Evolutionary conservation across 1,284 basidiomycete species (phyloP).

Genomic region (Papiliotrema flavescens): DNA sequence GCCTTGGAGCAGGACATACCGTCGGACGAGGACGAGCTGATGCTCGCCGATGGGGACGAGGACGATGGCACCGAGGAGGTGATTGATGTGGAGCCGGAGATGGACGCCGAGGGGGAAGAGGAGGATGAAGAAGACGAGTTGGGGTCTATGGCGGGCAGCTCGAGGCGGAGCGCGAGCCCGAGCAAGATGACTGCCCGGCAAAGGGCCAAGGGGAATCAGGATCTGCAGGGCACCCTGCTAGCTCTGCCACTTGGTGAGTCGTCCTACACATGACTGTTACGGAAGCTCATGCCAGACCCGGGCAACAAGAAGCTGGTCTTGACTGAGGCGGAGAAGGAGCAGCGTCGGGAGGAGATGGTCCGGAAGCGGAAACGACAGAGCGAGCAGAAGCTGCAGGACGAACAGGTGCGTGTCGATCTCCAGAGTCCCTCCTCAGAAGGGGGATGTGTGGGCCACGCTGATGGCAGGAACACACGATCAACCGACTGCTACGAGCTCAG

Average conservation of each 20-base stretch:
- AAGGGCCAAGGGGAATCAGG: constrained; percentile 26
- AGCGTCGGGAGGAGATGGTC: constrained; percentile 79
- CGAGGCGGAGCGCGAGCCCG: constrained; percentile 13
- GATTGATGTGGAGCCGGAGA: constrained; percentile 5
- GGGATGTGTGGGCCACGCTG: neutral
- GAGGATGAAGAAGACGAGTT: constrained; percentile 6
- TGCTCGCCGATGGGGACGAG: constrained; percentile 2
- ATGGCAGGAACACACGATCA: constrained; percentile 67
- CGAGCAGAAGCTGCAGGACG: constrained; percentile 87
- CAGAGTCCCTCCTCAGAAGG: neutral
- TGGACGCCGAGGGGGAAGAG: constrained; percentile 2
- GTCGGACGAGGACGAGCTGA: constrained; percentile 4
- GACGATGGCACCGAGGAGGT: constrained; percentile 7
- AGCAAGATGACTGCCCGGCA: constrained; percentile 38
- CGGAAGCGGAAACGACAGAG: constrained; percentile 77
- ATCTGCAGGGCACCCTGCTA: constrained; percentile 24
- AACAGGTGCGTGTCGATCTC: constrained; percentile 60
- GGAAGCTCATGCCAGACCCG: constrained; percentile 32
- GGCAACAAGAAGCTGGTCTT: constrained; percentile 68
- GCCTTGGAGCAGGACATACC: neutral
- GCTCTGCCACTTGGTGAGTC: constrained; percentile 27
- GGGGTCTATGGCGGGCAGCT: constrained; percentile 1
- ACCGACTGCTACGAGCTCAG: constrained; percentile 83
- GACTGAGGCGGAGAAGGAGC: constrained; percentile 75
- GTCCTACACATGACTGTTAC: neutral